Base-by-base conservation (phyloP, 345 rosid genomes). In the Camelina laxa region DNA sequence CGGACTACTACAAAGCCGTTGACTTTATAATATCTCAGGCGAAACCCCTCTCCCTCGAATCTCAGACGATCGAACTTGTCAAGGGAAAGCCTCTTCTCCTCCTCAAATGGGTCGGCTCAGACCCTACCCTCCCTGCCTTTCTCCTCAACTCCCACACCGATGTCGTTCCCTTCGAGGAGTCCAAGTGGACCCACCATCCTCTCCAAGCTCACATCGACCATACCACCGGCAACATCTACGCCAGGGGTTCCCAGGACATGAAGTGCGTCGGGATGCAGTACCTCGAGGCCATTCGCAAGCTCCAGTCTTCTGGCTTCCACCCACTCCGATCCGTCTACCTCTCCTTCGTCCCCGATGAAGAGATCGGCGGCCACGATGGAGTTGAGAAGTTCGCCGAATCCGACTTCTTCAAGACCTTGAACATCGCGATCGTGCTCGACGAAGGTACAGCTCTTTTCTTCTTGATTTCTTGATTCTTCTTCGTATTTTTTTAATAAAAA, bases 171-270 rank as follows among this genome's bases (percentile, higher is more conserved):
- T 86, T 81, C 8, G 99, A 95, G 81, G 74, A 73, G 5, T 76
- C 81, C 54, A 95, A 95, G 84, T 95, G 99, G 99, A 49, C 21
- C 45, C 88, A 90, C 75, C 91, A 76, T 36, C 96, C 97, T 0
- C 87, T 95, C 72, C 80, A 59, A 1, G 97, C 96, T 70, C 90
- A 88, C 82, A 27, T 92, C 69, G 99, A 92, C 81, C 84, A 79
- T 13, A n/a, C 15, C 0, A 12, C 15, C 0, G 99, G 96, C 2
- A 63, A 86, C 53, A 89, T 95, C 66, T 92, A 73, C 20, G 99
- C 94, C 44, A 79, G 99, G 74, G 99, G 99, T 33, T 89, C 97
- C 0, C 99, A 92, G 87, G 99, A 95, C 80, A 95, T 95, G 97
- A 95, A 95, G 87, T 95, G 99, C 73, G 96, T 95, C 17, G 96